Percentiles rank a stretch among this genome's conserved stretches.
phyloP scores from a whole-genome alignment of 2,329 filamentous ascomycete species.

The Plenodomus tracheiphilus region DNA sequence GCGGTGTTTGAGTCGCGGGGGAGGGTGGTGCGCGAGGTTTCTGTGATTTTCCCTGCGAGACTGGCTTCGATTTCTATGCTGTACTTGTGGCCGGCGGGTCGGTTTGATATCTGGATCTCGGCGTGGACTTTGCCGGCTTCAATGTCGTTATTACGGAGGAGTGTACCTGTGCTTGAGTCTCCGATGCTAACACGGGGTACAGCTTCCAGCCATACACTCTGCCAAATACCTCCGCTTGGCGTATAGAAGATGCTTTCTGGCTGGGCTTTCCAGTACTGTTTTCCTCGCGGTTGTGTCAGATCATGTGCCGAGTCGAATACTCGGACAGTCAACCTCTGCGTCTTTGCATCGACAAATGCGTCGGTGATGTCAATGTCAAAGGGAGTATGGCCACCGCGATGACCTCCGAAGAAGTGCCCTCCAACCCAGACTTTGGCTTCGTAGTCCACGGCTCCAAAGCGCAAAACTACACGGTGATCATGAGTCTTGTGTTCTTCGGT shows the following conservation, averaged over 20 bases:
- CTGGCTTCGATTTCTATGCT: slow-evolving; percentile 59
- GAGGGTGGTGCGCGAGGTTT: slow-evolving; percentile 50
- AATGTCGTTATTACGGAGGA: slow-evolving; percentile 60
- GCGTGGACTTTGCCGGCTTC: slow-evolving; percentile 56
- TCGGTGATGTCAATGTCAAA: slow-evolving; percentile 62
- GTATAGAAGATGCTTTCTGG: slow-evolving; percentile 65
- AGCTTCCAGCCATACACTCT: slow-evolving; percentile 60
- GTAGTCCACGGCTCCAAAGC: slow-evolving; percentile 67
- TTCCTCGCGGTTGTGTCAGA: slow-evolving; percentile 66
- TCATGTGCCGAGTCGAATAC: slow-evolving; percentile 68
- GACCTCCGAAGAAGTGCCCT: slow-evolving; percentile 57
- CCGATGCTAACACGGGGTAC: slow-evolving; percentile 58
- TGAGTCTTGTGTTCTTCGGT: slow-evolving; percentile 45
- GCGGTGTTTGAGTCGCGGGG: slow-evolving; percentile 56
- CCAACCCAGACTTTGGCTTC: slow-evolving; percentile 62
- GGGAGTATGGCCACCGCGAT: slow-evolving; percentile 63
- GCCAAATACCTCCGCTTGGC: slow-evolving; percentile 62
- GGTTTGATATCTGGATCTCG: slow-evolving; percentile 54
- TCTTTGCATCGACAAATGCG: slow-evolving; percentile 24
- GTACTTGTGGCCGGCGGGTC: slow-evolving; percentile 52
- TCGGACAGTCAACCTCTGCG: slow-evolving; percentile 55
- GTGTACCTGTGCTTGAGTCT: slow-evolving; percentile 61
- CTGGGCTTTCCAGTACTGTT: slow-evolving; percentile 67
- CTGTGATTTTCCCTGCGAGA: slow-evolving; percentile 55
- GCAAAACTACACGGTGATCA: slow-evolving; percentile 52